Evolutionary conservation across 345 rosid species (phyloP).

Genomic region (Citrus trifoliata): DNA sequence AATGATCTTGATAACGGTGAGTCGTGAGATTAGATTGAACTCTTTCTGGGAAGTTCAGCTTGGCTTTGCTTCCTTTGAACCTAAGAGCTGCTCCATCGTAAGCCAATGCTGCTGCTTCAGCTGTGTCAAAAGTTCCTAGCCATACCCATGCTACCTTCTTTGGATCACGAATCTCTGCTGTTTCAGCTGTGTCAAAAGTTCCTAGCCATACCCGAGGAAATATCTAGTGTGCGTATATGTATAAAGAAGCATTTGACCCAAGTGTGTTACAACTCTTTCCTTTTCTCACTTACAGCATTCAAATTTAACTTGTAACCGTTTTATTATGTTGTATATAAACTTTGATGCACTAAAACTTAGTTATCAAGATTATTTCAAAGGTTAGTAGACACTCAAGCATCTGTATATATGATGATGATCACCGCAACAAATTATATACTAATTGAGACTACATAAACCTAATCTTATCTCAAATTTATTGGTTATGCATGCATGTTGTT

Average conservation of each 20-base stretch:
- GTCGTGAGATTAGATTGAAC: slow-evolving; percentile 38
- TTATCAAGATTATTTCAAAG: neutral
- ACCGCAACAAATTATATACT: no score
- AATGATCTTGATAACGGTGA: neutral
- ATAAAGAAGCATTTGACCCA: neutral
- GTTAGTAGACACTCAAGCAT: neutral
- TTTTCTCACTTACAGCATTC: neutral
- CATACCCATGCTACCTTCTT: no score
- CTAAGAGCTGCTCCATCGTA: slow-evolving; percentile 79
- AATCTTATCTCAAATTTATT: no score
- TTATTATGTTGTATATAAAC: neutral
- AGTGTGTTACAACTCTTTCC: neutral
- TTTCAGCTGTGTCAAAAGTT: no score
- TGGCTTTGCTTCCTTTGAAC: slow-evolving; percentile 85
- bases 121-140: slow-evolving; percentile 70
- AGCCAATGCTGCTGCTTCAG: slow-evolving; percentile 73
- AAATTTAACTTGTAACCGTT: neutral
- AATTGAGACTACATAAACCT: no score
- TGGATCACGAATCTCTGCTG: no score
- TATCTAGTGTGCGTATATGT: no score
- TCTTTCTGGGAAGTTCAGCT: slow-evolving; percentile 79
- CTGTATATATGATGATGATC: no score
- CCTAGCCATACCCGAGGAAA: slow-evolving; percentile 25
- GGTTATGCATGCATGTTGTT: no score
- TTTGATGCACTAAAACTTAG: neutral